These are phyloP conservation scores for Niveomyces coronatus DNA, from an alignment of 2,329 filamentous ascomycete species.

Conservation along the genomic window DNA sequence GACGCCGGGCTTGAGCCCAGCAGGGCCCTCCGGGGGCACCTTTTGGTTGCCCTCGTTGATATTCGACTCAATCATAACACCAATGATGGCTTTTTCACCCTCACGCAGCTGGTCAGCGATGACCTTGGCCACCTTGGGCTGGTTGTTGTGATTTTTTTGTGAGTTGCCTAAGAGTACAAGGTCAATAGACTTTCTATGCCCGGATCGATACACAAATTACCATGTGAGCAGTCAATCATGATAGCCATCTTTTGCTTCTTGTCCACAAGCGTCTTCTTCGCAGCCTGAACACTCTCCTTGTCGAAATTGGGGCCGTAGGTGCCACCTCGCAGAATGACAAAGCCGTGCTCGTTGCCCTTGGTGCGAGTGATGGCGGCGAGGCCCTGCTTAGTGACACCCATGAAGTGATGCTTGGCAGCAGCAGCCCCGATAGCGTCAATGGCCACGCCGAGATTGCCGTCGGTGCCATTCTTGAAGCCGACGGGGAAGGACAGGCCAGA, in stretches of 20 bases:
- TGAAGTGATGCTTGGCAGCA: slow-evolving; percentile 85
- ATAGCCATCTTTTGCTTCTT: slow-evolving; percentile 82
- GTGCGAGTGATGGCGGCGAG: slow-evolving; percentile 92
- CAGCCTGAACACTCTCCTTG: slow-evolving; percentile 66
- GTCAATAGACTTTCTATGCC: not conserved
- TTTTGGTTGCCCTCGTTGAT: slow-evolving; percentile 88
- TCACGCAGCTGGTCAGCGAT: slow-evolving; percentile 78
- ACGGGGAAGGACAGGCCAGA: slow-evolving; percentile 94
- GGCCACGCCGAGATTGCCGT: slow-evolving; percentile 80
- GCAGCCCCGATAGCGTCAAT: slow-evolving; percentile 92
- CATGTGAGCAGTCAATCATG: slow-evolving; percentile 98
- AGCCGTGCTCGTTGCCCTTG: slow-evolving; percentile 90
- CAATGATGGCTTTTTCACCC: slow-evolving; percentile 81
- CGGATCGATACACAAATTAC: too few species aligned
- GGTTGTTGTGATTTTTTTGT: slow-evolving; percentile 93
- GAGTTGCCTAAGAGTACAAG: slow-evolving; percentile 61
- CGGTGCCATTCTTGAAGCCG: slow-evolving; percentile 98
- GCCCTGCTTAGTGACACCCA: slow-evolving; percentile 97
- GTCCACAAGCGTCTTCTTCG: slow-evolving; percentile 67
- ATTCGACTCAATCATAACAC: slow-evolving; percentile 98
- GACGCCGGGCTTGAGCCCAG: slow-evolving; percentile 74
- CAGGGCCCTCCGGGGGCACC: slow-evolving; percentile 71
- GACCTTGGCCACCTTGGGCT: slow-evolving; percentile 79
- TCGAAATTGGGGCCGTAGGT: slow-evolving; percentile 92
- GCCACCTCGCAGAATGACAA: slow-evolving; percentile 89